These are phyloP conservation scores for Microstegium vimineum DNA, from an alignment of 176 grass and related monocot genomes.

Conservation along the genomic window DNA sequence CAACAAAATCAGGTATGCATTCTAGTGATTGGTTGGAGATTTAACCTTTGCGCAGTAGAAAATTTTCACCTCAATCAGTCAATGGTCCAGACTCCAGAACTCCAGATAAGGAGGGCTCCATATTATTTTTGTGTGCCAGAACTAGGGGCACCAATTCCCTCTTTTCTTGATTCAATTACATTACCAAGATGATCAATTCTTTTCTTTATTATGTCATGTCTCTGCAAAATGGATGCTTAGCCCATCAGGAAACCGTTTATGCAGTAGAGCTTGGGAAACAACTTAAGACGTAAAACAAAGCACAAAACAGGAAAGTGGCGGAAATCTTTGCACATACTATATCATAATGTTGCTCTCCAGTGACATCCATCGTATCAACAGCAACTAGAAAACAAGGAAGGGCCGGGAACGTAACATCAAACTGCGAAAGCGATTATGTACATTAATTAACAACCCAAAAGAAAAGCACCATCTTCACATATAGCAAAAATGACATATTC, in stretches of 20 bases:
- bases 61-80: background rate
- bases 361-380: conserved; percentile 99
- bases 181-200: conserved; percentile 77
- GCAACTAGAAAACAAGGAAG: conserved; percentile 93
- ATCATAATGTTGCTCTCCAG: conserved; percentile 98
- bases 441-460: conserved; percentile 24
- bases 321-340: conserved; percentile 68
- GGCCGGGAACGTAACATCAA: conserved; percentile 88
- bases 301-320: conserved; percentile 12
- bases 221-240: conserved; percentile 53
- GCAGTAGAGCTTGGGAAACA: conserved; percentile 1
- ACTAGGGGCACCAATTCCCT: conserved; percentile 65
- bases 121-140: background rate
- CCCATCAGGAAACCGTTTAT: conserved; percentile 18
- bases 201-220: conserved; percentile 98
- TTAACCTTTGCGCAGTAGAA: background rate
- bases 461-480: background rate
- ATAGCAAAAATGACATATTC: background rate
- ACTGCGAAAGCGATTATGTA: conserved; percentile 60
- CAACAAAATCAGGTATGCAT: background rate
- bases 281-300: conserved; percentile 29
- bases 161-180: conserved; percentile 91
- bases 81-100: too few relatives aligned
- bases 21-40: background rate
- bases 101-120: background rate